Evolutionary conservation across 2,329 filamentous ascomycete species (phyloP).

Genomic region (Epichloe amarillans): DNA sequence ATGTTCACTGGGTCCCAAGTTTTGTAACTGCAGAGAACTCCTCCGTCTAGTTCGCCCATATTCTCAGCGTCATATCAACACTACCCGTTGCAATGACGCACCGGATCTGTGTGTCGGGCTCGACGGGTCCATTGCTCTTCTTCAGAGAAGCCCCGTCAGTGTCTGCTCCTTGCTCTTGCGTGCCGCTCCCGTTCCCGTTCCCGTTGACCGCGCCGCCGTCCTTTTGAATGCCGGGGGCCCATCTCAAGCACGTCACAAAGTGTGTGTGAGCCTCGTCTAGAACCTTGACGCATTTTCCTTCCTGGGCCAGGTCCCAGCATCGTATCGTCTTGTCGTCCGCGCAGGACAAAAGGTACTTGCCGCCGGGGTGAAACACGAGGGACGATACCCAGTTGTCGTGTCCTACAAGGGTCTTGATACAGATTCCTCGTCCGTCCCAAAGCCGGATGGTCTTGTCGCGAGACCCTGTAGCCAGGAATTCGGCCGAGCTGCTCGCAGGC

Average conservation of each 20-base stretch:
- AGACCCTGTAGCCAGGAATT: constrained; percentile 81
- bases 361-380: constrained; percentile 79
- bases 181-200: background rate
- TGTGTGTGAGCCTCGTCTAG: constrained; percentile 66
- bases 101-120: constrained; percentile 51
- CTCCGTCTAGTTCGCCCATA: constrained; percentile 49
- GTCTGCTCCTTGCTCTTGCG: constrained; percentile 8
- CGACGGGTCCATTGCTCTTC: constrained; percentile 29
- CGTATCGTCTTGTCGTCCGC: constrained; percentile 84
- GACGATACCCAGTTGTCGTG: constrained; percentile 92
- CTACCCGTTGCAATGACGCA: constrained; percentile 82
- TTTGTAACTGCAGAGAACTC: too few relatives aligned
- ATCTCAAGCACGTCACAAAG: constrained; percentile 76
- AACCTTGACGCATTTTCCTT: constrained; percentile 78
- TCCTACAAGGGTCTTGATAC: constrained; percentile 71
- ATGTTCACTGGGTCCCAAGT: too few relatives aligned
- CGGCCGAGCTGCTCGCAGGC: constrained; percentile 57
- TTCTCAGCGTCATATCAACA: constrained; percentile 65
- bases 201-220: constrained; percentile 7
- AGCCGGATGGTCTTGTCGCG: constrained; percentile 84
- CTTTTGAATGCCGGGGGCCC: constrained; percentile 51
- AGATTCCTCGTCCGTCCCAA: constrained; percentile 75
- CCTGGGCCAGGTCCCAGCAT: constrained; percentile 87
- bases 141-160: constrained; percentile 25
- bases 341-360: constrained; percentile 77